Base-by-base conservation (phyloP, 202 grass and related monocot genomes). In the Digitaria exilis region DNA sequence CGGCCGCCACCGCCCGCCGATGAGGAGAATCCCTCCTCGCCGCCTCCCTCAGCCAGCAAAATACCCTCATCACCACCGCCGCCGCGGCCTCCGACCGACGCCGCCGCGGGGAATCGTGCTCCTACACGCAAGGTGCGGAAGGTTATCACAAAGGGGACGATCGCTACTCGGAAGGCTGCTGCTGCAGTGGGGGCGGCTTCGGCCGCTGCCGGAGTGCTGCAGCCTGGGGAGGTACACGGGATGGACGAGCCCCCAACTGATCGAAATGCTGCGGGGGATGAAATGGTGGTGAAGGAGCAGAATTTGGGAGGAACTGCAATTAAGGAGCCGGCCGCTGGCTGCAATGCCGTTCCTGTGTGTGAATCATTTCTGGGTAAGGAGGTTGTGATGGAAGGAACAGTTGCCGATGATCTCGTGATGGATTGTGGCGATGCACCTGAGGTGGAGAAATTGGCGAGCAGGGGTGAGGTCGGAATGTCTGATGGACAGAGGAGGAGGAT, bases 71-170 rank as follows among this genome's bases (percentile, higher is more conserved):
- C n/a, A 8, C 21, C 5, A 11, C 19, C 64, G 30, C 0, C 28
- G 0, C 4, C 31, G 12, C 30, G 2, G 29, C 18, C 64, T 32
- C 3, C 29, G 1, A 31, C 71, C 15, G 70, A 52, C 25, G 46
- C 26, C 39, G 49, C 54, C 25, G 26, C 2, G 48, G n/a, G n/a
- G n/a, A 55, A 34, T 25, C 12, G 25, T 9, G 18, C 55, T 34
- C 34, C 32, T 25, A 15, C 48, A 5, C 46, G 28, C 10, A 87
- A 80, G 84, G 88, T 84, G 4, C 80, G 84, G 18, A 87, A 43
- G 60, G 49, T 83, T 48, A 46, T 80, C 35, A 80, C 75, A 48
- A 87, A 71, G 85, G 84, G 89, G 57, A 76, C 80, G 3, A 65
- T 91, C 55, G 80, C 88, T 28, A 48, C 73, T 39, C 56, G 81